Conservation (phyloP, 441 rosid species). For the Raphanus hybrid region DNA sequence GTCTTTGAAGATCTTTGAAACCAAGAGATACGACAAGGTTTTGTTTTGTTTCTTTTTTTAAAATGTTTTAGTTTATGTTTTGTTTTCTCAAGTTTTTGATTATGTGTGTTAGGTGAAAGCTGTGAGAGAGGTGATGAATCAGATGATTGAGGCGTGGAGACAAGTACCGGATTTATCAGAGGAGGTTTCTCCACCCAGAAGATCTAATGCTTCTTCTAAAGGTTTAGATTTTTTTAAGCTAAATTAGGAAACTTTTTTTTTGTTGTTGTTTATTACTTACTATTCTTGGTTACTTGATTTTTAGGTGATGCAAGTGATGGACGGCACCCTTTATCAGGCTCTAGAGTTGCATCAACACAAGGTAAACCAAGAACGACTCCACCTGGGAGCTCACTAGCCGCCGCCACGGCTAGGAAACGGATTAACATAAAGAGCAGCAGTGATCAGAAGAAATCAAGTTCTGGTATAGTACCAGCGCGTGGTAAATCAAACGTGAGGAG, state of each 20-base stretch:
- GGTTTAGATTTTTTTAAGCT: constrained; percentile 47
- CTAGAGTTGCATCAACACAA: constrained; percentile 48
- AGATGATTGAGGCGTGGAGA: constrained; percentile 89
- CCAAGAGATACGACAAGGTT: constrained; percentile 86
- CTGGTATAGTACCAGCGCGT: constrained; percentile 15
- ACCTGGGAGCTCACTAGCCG: constrained; percentile 53
- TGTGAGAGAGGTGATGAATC: constrained; percentile 87
- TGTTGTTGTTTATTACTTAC: constrained; percentile 11
- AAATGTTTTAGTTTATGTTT: no score
- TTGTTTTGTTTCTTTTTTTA: neutral
- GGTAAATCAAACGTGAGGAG: constrained; percentile 55
- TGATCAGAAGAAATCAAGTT: constrained; percentile 54
- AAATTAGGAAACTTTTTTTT: constrained; percentile 18
- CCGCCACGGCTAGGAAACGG: constrained; percentile 54
- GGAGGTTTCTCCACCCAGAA: constrained; percentile 63
- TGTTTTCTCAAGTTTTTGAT: neutral
- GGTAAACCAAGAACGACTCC: constrained; percentile 53
- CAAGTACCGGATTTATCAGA: constrained; percentile 84
- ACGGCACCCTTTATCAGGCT: constrained; percentile 41
- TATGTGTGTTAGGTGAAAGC: constrained; percentile 70
- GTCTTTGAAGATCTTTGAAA: constrained; percentile 74
- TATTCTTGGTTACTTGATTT: constrained; percentile 3
- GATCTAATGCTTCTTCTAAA: constrained; percentile 69
- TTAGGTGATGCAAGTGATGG: constrained; percentile 57
- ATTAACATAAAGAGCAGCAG: constrained; percentile 48